Evolutionary conservation across 345 rosid genomes (phyloP).

Genomic region (Dimocarpus longan): DNA sequence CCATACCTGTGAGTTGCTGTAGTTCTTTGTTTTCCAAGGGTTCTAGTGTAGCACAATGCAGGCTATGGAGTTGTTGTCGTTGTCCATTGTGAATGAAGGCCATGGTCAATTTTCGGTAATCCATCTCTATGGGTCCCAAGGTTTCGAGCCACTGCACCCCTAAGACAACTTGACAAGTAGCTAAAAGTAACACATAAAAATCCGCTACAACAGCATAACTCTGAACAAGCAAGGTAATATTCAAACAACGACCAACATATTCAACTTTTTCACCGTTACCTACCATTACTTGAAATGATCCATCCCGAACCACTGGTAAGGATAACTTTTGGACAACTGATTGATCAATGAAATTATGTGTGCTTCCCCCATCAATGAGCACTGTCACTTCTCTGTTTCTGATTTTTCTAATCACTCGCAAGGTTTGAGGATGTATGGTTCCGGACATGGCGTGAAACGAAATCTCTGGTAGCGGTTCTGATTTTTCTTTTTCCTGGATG

Average conservation of each 20-base stretch:
- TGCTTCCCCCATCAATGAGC: neutral
- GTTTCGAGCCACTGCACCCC: neutral
- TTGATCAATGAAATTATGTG: neutral
- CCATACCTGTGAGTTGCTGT: no score
- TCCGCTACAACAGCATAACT: no score
- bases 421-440: no score
- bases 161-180: neutral
- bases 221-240: neutral
- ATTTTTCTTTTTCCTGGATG: neutral
- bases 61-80: accelerated
- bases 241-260: neutral
- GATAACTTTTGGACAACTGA: neutral
- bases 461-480: no score
- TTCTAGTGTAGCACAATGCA: neutral
- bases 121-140: neutral
- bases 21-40: neutral
- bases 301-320: neutral
- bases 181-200: neutral
- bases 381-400: no score
- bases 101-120: neutral
- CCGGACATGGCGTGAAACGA: no score
- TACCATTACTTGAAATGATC: no score
- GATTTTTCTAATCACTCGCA: no score
- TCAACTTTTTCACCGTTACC: neutral
- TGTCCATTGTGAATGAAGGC: neutral